Conservation (phyloP, 345 rosid species). For the Lenwebbia sp. region DNA sequence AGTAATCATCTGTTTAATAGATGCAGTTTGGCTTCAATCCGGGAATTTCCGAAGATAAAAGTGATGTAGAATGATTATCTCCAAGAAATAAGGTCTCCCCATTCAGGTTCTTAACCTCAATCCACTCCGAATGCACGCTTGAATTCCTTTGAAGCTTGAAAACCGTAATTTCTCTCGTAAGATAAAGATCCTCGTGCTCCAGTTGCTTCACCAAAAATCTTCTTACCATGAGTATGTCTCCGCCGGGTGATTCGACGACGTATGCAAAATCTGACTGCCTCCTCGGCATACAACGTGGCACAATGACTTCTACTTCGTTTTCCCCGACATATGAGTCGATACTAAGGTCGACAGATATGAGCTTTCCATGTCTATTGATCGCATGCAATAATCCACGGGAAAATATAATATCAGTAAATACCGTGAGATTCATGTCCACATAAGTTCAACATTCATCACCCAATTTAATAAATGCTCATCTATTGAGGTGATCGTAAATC, state of each 20-base stretch:
- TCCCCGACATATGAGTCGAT: background rate
- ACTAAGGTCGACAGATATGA: background rate
- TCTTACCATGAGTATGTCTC: background rate
- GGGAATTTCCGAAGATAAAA: background rate
- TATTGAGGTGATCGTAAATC: background rate
- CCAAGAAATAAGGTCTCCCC: background rate
- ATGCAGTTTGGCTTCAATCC: background rate
- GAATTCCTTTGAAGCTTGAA: background rate
- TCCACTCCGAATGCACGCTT: background rate
- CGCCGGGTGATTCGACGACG: background rate
- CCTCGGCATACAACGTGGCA: background rate
- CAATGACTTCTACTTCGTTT: background rate
- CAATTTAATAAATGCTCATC: background rate
- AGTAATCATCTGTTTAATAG: background rate
- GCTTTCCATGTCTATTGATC: background rate
- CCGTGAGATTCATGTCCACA: background rate
- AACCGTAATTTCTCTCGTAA: background rate
- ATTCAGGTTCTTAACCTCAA: background rate
- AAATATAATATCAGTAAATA: background rate
- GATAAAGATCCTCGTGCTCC: background rate
- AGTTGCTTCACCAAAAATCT: background rate
- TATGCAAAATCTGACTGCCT: background rate
- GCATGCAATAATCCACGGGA: too few relatives aligned
- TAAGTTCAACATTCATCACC: background rate
- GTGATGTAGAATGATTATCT: background rate